Conservation (phyloP, 495 filamentous ascomycete species). For the Xylaria longipes region DNA sequence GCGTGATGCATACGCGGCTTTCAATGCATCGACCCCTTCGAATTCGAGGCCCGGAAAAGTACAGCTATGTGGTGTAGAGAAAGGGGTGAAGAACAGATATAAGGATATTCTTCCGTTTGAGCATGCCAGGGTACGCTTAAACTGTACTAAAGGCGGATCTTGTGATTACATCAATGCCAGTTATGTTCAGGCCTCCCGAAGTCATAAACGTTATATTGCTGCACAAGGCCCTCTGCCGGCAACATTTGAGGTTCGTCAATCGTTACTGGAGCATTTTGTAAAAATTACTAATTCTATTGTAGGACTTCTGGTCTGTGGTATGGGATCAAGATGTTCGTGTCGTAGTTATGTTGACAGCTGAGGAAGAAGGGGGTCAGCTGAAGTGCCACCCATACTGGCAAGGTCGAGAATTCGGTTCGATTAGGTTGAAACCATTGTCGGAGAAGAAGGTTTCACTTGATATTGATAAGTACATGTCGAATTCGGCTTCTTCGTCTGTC, state of each 20-base stretch:
- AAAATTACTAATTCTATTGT: constrained; percentile 46
- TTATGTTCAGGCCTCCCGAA: constrained; percentile 76
- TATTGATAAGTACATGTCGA: constrained; percentile 56
- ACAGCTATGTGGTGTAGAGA: constrained; percentile 87
- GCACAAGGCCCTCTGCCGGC: constrained; percentile 92
- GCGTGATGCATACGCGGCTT: constrained; percentile 80
- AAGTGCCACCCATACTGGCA: constrained; percentile 97
- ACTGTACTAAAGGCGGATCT: constrained; percentile 68
- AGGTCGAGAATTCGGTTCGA: constrained; percentile 76
- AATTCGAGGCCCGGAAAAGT: constrained; percentile 34
- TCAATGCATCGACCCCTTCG: constrained; percentile 46
- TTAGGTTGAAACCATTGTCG: constrained; percentile 77
- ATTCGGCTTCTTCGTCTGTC: constrained; percentile 33
- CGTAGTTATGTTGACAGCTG: constrained; percentile 96
- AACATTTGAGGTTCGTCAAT: constrained; percentile 80
- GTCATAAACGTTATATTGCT: constrained; percentile 91
- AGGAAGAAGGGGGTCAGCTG: constrained; percentile 89
- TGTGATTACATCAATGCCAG: constrained; percentile 98
- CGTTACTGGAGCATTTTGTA: background rate
- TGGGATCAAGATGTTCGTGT: constrained; percentile 97
- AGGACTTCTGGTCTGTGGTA: constrained; percentile 98
- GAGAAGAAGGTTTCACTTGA: constrained; percentile 82
- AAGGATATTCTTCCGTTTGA: constrained; percentile 98
- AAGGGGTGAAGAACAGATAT: constrained; percentile 93
- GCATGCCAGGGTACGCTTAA: constrained; percentile 83